A percentile compares a stretch with the other conserved stretches of the same genome.
These are phyloP conservation scores for Capsicum pubescens DNA, from an alignment of 257 asterid genomes.

Conservation along the genomic window DNA sequence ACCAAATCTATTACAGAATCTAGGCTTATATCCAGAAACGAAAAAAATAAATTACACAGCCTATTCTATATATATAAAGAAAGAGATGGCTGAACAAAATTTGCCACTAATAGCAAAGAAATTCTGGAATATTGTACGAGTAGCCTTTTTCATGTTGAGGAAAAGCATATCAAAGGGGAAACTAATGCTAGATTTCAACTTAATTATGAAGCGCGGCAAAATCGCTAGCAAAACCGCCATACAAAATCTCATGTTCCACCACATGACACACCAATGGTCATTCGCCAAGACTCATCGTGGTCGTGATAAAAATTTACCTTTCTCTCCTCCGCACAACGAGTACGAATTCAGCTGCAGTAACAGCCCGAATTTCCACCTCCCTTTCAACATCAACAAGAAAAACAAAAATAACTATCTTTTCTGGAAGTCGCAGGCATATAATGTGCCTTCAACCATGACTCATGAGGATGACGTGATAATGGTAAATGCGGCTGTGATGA, in stretches of 20 bases:
- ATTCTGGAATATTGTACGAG: constrained; percentile 65
- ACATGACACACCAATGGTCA: constrained; percentile 40
- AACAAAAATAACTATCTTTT: constrained; percentile 37
- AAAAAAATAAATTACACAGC: not conserved
- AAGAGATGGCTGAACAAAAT: constrained; percentile 67
- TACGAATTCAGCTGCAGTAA: constrained; percentile 86
- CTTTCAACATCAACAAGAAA: constrained; percentile 48
- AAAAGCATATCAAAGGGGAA: constrained; percentile 80
- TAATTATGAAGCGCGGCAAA: constrained; percentile 79
- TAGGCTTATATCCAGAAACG: not conserved
- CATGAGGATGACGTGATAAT: constrained; percentile 42
- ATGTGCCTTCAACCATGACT: not conserved
- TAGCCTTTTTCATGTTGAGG: constrained; percentile 62
- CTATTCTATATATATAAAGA: not conserved
- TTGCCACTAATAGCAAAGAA: constrained; percentile 69
- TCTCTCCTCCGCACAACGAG: constrained; percentile 36
- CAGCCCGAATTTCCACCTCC: constrained; percentile 60
- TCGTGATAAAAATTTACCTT: constrained; percentile 40
- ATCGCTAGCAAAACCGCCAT: constrained; percentile 78
- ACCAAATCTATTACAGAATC: not conserved
- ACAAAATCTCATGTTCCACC: constrained; percentile 75
- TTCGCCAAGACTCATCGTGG: constrained; percentile 13
- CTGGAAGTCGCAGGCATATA: not conserved
- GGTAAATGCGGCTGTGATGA: constrained; percentile 36
- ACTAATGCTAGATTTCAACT: constrained; percentile 59